A percentile compares a stretch with the other conserved stretches of the same genome.
Conservation (phyloP, 495 filamentous ascomycete species). For the Gamarada debralockiae region DNA sequence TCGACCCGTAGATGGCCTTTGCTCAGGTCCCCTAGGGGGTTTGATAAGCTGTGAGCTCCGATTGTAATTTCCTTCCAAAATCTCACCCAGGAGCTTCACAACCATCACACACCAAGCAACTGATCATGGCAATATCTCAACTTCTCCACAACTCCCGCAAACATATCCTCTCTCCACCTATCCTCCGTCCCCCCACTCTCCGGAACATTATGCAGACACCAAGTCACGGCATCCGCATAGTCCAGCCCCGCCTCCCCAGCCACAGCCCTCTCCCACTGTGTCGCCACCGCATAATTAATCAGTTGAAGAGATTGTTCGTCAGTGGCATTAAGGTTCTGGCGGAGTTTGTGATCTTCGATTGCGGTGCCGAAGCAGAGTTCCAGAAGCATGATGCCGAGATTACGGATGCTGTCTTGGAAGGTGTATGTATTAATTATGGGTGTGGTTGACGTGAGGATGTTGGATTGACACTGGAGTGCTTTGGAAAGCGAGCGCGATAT, state of each 20-base stretch:
- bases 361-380: constrained; percentile 31
- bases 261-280: constrained; percentile 22
- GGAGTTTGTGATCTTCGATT: constrained; percentile 23
- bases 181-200: too few species aligned
- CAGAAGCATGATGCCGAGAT: constrained; percentile 30
- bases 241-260: constrained; percentile 23
- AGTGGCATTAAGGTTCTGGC: constrained; percentile 8
- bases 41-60: too few species aligned
- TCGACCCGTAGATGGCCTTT: too few species aligned
- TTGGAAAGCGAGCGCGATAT: constrained; percentile 18
- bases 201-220: too few species aligned
- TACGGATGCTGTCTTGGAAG: constrained; percentile 18
- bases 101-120: too few species aligned
- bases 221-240: too few species aligned
- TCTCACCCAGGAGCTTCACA: too few species aligned
- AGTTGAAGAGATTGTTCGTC: constrained; percentile 11
- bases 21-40: too few species aligned
- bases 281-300: constrained; percentile 22
- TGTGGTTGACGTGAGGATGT: not conserved
- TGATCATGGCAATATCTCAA: too few species aligned
- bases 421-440: not conserved
- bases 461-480: not conserved
- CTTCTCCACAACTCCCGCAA: too few species aligned
- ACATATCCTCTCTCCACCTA: too few species aligned
- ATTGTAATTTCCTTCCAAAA: too few species aligned